phyloP scores from a whole-genome alignment of 352 stramenopile species.

The Peronospora belbahrii region DNA sequence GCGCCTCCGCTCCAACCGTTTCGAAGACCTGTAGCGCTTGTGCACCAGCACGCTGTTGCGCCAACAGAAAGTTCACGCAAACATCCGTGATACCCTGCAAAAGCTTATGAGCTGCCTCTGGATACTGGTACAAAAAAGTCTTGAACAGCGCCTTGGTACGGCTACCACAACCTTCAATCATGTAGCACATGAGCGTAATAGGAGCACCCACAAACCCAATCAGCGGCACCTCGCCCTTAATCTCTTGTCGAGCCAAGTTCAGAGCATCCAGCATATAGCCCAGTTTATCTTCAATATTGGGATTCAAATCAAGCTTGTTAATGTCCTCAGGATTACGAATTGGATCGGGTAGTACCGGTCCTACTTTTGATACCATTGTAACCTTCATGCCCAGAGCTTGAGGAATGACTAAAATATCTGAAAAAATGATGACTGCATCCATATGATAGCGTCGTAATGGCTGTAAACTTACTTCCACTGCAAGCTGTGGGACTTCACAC shows the following conservation, averaged over 20 bases:
- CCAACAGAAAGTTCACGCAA: constrained; percentile 93
- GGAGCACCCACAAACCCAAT: constrained; percentile 97
- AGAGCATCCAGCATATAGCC: constrained; percentile 94
- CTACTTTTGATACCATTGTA: constrained; percentile 92
- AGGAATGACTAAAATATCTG: constrained; percentile 97
- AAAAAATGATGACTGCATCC: constrained; percentile 98
- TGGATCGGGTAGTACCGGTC: constrained; percentile 74
- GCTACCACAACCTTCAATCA: constrained; percentile 94
- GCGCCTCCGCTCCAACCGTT: constrained; percentile 91
- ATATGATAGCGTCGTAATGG: constrained; percentile 90
- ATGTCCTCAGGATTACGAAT: constrained; percentile 86
- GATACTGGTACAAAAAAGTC: constrained; percentile 92
- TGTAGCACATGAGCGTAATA: constrained; percentile 97
- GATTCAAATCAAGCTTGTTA: constrained; percentile 82
- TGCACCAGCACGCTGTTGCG: constrained; percentile 89
- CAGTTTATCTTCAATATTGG: constrained; percentile 89
- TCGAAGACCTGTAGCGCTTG: constrained; percentile 97
- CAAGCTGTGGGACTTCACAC: constrained; percentile 77
- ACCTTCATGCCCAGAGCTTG: constrained; percentile 96
- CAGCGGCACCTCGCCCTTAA: constrained; percentile 90
- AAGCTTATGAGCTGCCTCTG: constrained; percentile 85
- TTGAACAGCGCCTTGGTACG: constrained; percentile 92
- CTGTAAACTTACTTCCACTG: constrained; percentile 96
- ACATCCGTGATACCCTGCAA: constrained; percentile 92
- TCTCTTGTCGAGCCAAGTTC: constrained; percentile 87